A percentile compares a stretch with the other conserved stretches of the same genome.
phyloP scores from a whole-genome alignment of 164 flowering plant species.

The Litsea cubeba region DNA sequence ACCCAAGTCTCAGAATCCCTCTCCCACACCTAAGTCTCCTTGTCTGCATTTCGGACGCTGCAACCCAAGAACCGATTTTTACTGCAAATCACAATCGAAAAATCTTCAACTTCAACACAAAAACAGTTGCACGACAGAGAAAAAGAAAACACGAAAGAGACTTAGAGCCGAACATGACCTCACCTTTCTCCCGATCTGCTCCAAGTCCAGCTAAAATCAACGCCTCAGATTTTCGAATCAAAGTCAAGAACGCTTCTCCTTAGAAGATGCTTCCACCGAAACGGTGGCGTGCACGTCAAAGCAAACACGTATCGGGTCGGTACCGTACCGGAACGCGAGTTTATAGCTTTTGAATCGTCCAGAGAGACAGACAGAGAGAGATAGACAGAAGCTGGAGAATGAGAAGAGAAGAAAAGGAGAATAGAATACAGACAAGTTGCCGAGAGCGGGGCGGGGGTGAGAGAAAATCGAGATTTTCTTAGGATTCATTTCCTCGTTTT shows the following conservation, averaged over 20 bases:
- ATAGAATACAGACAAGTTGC: constrained; percentile 10
- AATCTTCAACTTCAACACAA: background rate
- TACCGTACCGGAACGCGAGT: background rate
- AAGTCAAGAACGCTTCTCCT: background rate
- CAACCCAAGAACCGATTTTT: background rate
- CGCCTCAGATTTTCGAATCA: background rate
- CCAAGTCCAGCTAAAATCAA: background rate
- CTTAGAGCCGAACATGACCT: background rate
- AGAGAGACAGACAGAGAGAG: background rate
- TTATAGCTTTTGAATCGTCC: background rate
- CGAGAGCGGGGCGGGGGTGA: constrained; percentile 5
- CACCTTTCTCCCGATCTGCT: background rate
- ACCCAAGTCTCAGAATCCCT: background rate
- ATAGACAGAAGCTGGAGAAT: background rate
- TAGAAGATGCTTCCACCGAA: background rate
- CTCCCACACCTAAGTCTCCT: background rate
- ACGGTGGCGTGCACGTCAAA: background rate
- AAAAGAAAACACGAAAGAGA: background rate
- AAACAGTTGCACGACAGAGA: background rate
- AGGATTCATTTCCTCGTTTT: background rate
- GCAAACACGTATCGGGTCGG: background rate
- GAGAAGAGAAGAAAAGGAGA: background rate
- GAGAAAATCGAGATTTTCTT: constrained; percentile 5
- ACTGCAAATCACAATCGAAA: background rate
- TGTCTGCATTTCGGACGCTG: background rate